Evolutionary conservation across 371 early-diverging fungal species (phyloP), one percentile per base, ranked within the genome.

Genomic region (Batrachochytrium dendrobatidis): DNA sequence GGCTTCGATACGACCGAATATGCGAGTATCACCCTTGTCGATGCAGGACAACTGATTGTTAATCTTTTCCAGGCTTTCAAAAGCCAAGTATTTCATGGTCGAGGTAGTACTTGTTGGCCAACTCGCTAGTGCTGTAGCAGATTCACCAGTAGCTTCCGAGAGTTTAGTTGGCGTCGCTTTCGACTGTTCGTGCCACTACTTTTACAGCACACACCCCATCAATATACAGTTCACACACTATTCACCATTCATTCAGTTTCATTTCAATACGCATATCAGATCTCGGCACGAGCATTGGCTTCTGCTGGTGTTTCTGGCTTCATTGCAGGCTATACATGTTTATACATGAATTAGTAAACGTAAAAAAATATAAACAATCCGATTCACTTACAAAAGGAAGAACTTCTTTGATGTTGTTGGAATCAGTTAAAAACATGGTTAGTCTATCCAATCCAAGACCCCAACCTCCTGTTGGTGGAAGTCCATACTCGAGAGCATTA

Each of bases 391-490:
- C 98, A 90, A 98, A 99, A 49, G 91, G 83, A 52, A 99, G 80
- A 30, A 98, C 95, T 77, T 99, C 99, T 80, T 92, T 88, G 74
- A 99, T 98, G 79, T 98, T 98, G 76, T 91, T 89, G 53, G 98
- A 94, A 79, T 98, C 86, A 22, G 99, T 97, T 80, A 99, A 77
- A 89, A 97, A 97, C 99, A 99, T 98, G 71, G 93, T 82, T 49
- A 99, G 78, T 65, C 99, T 90, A 77, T 99, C 99, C 59, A 99
- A 87, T 66, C 99, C 99, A 83, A 99, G 83, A 68, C 76, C 76
- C 76, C 74, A 75, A 18, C 73, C 74, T 58, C 79, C 88, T 56
- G 99, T 99, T 44, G 99, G 99, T 34, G 99, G 99, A 63, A 99
- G 81, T 55, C 99, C 99, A 71, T 92, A 99, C 81, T 99, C 99